These are phyloP conservation scores for Aspergillus sp. DNA, from an alignment of 2,329 filamentous ascomycete species.

Conservation along the genomic window DNA sequence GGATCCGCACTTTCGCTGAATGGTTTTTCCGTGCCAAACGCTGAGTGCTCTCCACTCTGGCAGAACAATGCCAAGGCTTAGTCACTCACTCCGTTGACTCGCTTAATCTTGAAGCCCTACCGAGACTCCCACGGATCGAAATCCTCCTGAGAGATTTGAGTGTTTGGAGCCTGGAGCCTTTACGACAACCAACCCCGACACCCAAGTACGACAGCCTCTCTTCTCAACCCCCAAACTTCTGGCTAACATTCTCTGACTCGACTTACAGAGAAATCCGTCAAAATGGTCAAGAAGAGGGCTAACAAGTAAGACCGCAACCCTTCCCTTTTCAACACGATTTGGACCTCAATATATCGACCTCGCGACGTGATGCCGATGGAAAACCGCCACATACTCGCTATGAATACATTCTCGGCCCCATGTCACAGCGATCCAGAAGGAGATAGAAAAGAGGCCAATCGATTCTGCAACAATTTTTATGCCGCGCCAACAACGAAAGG, in stretches of 20 bases:
- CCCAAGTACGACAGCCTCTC: constrained; percentile 41
- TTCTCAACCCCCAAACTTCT: constrained; percentile 20
- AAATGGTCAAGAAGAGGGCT: constrained; percentile 77
- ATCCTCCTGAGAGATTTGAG: constrained; percentile 38
- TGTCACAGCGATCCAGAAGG: constrained; percentile 8
- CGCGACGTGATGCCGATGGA: constrained; percentile 17
- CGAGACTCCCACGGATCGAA: constrained; percentile 28
- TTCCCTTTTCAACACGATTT: constrained; percentile 32
- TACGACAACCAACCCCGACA: constrained; percentile 46
- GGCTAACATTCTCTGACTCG: constrained; percentile 36
- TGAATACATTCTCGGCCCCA: constrained; percentile 6
- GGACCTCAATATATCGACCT: constrained; percentile 29
- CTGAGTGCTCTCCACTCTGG: too few relatives aligned
- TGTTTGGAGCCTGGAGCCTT: constrained; percentile 42
- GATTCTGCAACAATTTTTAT: background rate
- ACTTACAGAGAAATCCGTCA: constrained; percentile 56
- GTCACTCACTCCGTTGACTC: too few relatives aligned
- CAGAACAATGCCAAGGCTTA: too few relatives aligned
- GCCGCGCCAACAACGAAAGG: background rate
- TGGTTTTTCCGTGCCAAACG: too few relatives aligned
- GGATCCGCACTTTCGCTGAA: background rate
- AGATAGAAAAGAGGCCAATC: constrained; percentile 5
- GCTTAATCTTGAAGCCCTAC: too few relatives aligned
- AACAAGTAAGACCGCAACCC: constrained; percentile 64
- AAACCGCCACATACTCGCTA: constrained; percentile 8